Conservation (phyloP, 257 asterid genomes). For the Solanum sparsipilum region DNA sequence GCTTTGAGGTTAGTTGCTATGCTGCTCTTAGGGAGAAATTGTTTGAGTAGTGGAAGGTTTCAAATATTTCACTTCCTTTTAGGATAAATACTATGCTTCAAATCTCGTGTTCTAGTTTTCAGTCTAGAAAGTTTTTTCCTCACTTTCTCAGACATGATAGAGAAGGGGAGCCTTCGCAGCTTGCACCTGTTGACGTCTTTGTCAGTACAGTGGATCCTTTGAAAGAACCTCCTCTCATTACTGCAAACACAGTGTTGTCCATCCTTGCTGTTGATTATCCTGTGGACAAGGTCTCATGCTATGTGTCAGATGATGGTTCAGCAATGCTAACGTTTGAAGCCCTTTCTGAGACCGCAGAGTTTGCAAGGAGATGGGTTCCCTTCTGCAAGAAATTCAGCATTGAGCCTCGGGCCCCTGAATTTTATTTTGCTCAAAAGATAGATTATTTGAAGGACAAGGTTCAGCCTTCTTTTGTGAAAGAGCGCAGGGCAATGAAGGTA, state of each 20-base stretch:
- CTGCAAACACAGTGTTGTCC: slow-evolving; percentile 66
- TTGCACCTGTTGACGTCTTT: slow-evolving; percentile 53
- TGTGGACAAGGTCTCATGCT: slow-evolving; percentile 58
- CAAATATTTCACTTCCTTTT: not conserved
- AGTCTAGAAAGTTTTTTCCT: not conserved
- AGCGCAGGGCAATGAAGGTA: slow-evolving; percentile 76
- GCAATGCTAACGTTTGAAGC: slow-evolving; percentile 67
- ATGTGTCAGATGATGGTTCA: slow-evolving; percentile 69
- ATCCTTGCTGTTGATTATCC: slow-evolving; percentile 68
- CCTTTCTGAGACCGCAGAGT: slow-evolving; percentile 67
- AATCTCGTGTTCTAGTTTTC: not conserved
- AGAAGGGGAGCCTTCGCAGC: slow-evolving; percentile 64
- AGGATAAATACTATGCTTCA: not conserved
- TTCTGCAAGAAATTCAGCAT: slow-evolving; percentile 56
- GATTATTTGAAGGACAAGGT: slow-evolving; percentile 69
- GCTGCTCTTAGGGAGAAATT: not conserved
- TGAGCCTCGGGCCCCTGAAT: slow-evolving; percentile 70
- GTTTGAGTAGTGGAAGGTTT: not conserved
- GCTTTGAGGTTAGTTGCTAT: slow-evolving; percentile 35
- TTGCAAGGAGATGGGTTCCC: slow-evolving; percentile 69
- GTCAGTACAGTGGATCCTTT: slow-evolving; percentile 78
- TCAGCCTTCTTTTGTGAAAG: slow-evolving; percentile 65
- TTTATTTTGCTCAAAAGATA: slow-evolving; percentile 57
- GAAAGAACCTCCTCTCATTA: slow-evolving; percentile 66
- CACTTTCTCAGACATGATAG: slow-evolving; percentile 37